Evolutionary conservation across 2,329 filamentous ascomycete genomes (phyloP), one percentile per base, ranked within the genome.

Genomic region (Fonsecaea pedrosoi): DNA sequence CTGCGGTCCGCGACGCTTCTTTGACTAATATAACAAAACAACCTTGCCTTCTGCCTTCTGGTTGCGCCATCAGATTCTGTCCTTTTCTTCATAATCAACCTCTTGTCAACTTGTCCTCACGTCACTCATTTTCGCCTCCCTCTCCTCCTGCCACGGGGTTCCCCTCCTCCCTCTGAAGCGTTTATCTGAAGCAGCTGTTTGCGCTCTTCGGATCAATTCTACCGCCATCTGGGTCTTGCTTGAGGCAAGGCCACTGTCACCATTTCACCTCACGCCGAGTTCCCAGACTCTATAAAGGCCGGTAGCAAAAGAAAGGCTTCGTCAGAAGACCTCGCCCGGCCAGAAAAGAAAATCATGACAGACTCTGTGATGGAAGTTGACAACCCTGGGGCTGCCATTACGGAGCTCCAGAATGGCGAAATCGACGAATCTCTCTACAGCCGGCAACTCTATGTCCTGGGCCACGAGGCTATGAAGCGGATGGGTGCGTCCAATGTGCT

Each of bases 401-500:
- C 87, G 78, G 82, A 85, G 80, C 83, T 88, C 73, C 88, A 88
- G 74, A 82, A 85, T 73, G 86, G 86, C 72, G 87, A 89, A 73
- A 90, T 90, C 73, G 87, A 90, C 73, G 87, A 90, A 78, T 88
- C 86, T 48, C 79, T 90, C 63, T 90, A 90, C 81, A 89, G 87
- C 77, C 81, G 87, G 72, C 87, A 90, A 80, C 84, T 90, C 77
- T 90, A 90, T 74, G 88, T 90, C 64, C 85, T 90, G 64, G 88
- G 95, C 64, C 88, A 90, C 76, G 88, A 90, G 79, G 88, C 95
- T 72, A 99, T 99, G 95, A 98, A 96, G 86, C 93, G 95, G 76
- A 99, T 99, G 95, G 88, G 94, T 76, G 92, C 93, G 69, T 98
- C 95, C 63, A 96, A 98, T 77, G 87, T 99, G 67, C 90, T 99